Conservation (phyloP, 2,329 filamentous ascomycete genomes). For the Claviceps monticola region DNA sequence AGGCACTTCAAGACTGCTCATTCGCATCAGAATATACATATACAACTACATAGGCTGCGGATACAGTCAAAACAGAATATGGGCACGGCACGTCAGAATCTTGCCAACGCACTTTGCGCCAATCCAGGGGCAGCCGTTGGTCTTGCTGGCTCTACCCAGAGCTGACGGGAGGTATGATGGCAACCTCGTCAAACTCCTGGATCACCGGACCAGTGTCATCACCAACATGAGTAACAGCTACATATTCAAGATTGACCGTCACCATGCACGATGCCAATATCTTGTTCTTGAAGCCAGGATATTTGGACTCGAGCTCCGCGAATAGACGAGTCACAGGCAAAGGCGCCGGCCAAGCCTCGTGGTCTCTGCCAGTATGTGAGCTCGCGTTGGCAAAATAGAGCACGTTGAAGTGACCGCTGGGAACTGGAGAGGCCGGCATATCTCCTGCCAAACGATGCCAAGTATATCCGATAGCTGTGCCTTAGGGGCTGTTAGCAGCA, state of each 20-base stretch:
- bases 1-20: too few relatives aligned
- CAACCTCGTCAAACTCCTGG: constrained; percentile 66
- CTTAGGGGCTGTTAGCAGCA: neutral
- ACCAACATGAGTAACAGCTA: constrained; percentile 45
- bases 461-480: neutral
- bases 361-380: constrained; percentile 54
- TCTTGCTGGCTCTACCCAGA: constrained; percentile 43
- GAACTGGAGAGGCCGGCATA: constrained; percentile 32
- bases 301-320: constrained; percentile 49
- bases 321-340: constrained; percentile 51
- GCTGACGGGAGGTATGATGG: constrained; percentile 78
- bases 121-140: neutral
- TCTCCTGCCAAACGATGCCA: neutral
- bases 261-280: constrained; percentile 62
- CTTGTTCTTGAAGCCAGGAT: constrained; percentile 53
- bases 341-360: constrained; percentile 53
- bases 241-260: constrained; percentile 70
- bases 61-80: neutral
- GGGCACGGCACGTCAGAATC: neutral
- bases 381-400: constrained; percentile 71
- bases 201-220: constrained; percentile 36
- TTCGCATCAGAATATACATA: too few relatives aligned
- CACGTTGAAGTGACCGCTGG: constrained; percentile 57
- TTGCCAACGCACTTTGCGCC: neutral
- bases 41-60: too few relatives aligned